phyloP scores from a whole-genome alignment of 2,329 filamentous ascomycete species.

The Sphaceloma murrayae region DNA sequence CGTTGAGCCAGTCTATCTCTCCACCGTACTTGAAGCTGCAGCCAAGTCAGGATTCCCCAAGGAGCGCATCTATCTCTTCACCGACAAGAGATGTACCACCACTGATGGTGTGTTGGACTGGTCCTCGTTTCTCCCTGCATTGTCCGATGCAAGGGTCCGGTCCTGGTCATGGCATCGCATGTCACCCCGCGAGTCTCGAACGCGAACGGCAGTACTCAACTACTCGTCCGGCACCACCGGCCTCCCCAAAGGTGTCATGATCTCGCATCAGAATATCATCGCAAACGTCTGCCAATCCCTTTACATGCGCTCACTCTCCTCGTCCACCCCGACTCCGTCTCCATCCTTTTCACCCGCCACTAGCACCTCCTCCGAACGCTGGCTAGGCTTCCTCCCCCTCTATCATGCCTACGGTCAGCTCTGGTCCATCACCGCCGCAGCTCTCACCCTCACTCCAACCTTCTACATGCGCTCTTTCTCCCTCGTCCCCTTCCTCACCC shows the following conservation, averaged over 20 bases:
- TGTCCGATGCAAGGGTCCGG: constrained; percentile 20
- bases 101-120: constrained; percentile 35
- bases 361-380: constrained; percentile 26
- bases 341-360: constrained; percentile 24
- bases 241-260: constrained; percentile 38
- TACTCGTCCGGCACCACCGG: constrained; percentile 33
- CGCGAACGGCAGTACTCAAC: constrained; percentile 22
- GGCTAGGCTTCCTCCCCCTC: constrained; percentile 30
- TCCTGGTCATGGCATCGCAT: constrained; percentile 37
- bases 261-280: constrained; percentile 36
- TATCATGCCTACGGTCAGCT: constrained; percentile 31
- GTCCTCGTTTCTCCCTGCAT: constrained; percentile 27
- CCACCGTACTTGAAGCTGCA: constrained; percentile 38
- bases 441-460: constrained; percentile 28
- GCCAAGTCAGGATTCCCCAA: constrained; percentile 34
- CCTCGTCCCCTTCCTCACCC: constrained; percentile 28
- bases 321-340: not conserved
- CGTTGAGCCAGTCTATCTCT: constrained; percentile 40
- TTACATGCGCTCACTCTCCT: constrained; percentile 30
- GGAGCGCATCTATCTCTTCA: constrained; percentile 41
- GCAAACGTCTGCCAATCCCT: constrained; percentile 32
- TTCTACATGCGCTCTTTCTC: constrained; percentile 35
- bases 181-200: constrained; percentile 29
- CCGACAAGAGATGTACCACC: constrained; percentile 30
- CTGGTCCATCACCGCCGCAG: constrained; percentile 32